Evolutionary conservation across 2,329 filamentous ascomycete genomes (phyloP).

Genomic region (Beauveria brongniartii): DNA sequence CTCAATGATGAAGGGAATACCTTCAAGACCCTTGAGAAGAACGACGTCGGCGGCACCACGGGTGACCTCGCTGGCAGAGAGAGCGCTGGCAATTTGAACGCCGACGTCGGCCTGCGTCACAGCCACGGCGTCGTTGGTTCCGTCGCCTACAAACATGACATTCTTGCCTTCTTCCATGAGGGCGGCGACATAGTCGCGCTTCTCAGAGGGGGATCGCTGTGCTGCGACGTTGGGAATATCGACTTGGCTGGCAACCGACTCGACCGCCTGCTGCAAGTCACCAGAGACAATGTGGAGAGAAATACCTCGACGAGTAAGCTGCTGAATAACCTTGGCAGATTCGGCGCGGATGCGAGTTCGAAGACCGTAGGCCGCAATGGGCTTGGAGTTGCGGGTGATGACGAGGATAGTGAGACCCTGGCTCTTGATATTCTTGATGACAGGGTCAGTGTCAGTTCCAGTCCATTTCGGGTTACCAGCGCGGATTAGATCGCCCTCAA

Average conservation of each 20-base stretch:
- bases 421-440: constrained; percentile 15
- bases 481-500: constrained; percentile 22
- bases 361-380: constrained; percentile 43
- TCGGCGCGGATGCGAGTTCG: constrained; percentile 27
- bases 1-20: constrained; percentile 44
- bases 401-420: constrained; percentile 21
- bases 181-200: constrained; percentile 41
- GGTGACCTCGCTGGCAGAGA: constrained; percentile 42
- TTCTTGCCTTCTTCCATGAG: constrained; percentile 24
- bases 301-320: constrained; percentile 39
- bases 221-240: constrained; percentile 32
- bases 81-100: constrained; percentile 44
- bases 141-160: constrained; percentile 55
- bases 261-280: constrained; percentile 42
- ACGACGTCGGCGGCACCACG: constrained; percentile 49
- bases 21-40: constrained; percentile 42
- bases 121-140: constrained; percentile 56
- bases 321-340: constrained; percentile 34
- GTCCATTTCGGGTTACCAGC: constrained; percentile 42
- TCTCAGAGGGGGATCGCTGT: constrained; percentile 43
- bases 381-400: constrained; percentile 18
- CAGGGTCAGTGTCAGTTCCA: constrained; percentile 15
- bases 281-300: constrained; percentile 48
- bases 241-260: constrained; percentile 37
- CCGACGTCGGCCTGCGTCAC: constrained; percentile 54